A percentile compares a stretch with the other conserved stretches of the same genome.
phyloP scores from a whole-genome alignment of 208 protist genomes.

The Trypanosoma cruzi region DNA sequence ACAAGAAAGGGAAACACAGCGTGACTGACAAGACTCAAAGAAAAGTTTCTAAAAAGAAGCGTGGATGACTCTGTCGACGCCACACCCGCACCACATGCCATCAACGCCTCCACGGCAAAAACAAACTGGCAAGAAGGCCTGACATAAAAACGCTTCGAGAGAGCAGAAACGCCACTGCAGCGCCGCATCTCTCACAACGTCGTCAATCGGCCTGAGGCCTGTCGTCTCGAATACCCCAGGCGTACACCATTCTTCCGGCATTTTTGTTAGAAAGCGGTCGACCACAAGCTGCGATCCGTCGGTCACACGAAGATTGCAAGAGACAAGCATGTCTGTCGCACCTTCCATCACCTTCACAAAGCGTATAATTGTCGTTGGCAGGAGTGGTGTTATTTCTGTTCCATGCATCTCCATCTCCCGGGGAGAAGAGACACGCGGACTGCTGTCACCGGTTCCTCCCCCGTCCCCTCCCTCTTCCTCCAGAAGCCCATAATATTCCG shows the following conservation, averaged over 20 bases:
- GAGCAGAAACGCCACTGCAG: too few relatives aligned
- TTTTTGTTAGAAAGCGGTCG: slow-evolving; percentile 70
- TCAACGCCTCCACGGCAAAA: too few relatives aligned
- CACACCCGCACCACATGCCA: slow-evolving; percentile 33
- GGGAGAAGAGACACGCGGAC: background rate
- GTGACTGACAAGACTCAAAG: slow-evolving; percentile 57
- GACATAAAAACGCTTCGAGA: too few relatives aligned
- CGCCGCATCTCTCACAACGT: too few relatives aligned
- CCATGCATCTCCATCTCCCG: background rate
- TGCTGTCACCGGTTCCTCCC: background rate
- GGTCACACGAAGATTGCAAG: too few relatives aligned
- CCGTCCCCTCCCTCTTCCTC: slow-evolving; percentile 4
- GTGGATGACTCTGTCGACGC: slow-evolving; percentile 53
- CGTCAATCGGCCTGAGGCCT: too few relatives aligned
- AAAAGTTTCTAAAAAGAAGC: slow-evolving; percentile 53
- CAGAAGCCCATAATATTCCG: slow-evolving; percentile 84
- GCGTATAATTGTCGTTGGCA: slow-evolving; percentile 31
- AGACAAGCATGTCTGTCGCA: too few relatives aligned
- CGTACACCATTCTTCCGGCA: slow-evolving; percentile 69
- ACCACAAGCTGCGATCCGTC: slow-evolving; percentile 38
- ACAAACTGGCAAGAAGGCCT: too few relatives aligned
- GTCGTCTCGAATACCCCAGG: too few relatives aligned
- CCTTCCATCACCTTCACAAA: slow-evolving; percentile 90
- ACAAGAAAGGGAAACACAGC: slow-evolving; percentile 66
- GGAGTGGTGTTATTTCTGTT: background rate